A percentile compares a stretch with the other conserved stretches of the same genome.
Conservation (phyloP, 108 stramenopile species). For the Phaeodactylum tricornutum region DNA sequence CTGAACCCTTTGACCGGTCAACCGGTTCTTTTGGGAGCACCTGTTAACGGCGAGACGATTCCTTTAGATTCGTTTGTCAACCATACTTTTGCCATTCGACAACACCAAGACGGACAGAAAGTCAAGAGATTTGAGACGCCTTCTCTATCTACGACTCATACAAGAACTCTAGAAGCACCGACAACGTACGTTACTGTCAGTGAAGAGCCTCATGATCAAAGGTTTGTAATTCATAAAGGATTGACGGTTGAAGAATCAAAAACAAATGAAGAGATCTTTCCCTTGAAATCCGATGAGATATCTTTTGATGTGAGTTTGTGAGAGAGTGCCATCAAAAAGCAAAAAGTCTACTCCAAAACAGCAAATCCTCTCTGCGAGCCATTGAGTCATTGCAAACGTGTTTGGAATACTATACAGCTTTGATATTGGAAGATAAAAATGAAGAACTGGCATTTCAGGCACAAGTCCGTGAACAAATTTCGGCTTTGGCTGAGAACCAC, state of each 20-base stretch:
- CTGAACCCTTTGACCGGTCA: conserved; percentile 32
- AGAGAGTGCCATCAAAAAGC: neutral
- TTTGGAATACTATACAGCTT: conserved; percentile 26
- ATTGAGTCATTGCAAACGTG: conserved; percentile 26
- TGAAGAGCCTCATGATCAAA: conserved; percentile 1
- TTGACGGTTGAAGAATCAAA: neutral
- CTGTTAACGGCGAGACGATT: conserved; percentile 26
- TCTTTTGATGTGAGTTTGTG: neutral
- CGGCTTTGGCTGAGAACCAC: conserved; percentile 60
- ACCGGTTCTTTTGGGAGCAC: conserved; percentile 11
- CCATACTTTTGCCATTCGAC: conserved; percentile 60
- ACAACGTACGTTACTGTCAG: neutral
- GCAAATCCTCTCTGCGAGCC: neutral
- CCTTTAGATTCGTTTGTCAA: conserved; percentile 52
- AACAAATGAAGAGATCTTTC: neutral
- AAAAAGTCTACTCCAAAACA: neutral
- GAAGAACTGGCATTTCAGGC: conserved; percentile 65
- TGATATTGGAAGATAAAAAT: conserved; percentile 35
- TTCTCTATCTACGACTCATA: neutral
- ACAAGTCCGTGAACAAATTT: conserved; percentile 41
- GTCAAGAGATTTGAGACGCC: neutral
- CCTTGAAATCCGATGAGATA: neutral
- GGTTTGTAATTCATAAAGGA: conserved; percentile 2
- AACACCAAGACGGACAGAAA: conserved; percentile 31
- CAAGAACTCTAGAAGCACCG: neutral